phyloP scores from a whole-genome alignment of 2,329 filamentous ascomycete species.

The Alternaria ethzedia region DNA sequence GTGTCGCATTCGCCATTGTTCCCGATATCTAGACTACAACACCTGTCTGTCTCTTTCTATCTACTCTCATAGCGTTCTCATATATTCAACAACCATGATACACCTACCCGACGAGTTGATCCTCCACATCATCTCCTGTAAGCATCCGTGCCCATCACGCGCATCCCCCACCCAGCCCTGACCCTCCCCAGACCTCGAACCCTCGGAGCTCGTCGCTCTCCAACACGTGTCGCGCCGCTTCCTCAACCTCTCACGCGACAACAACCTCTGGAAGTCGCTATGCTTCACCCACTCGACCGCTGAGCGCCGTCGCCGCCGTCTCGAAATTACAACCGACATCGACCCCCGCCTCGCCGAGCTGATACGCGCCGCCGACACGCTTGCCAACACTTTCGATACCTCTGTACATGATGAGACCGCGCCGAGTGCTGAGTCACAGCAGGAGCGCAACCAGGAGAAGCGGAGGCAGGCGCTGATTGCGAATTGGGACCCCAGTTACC shows the following conservation, averaged over 20 bases:
- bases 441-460: constrained; percentile 36
- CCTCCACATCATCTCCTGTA: constrained; percentile 53
- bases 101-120: constrained; percentile 50
- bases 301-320: constrained; percentile 63
- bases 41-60: too few species aligned
- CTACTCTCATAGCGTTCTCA: too few species aligned
- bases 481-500: constrained; percentile 83
- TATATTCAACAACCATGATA: too few species aligned
- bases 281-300: constrained; percentile 75
- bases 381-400: constrained; percentile 32
- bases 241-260: constrained; percentile 72
- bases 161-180: constrained; percentile 19
- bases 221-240: constrained; percentile 74
- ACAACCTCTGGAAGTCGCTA: constrained; percentile 75
- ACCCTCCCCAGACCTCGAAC: constrained; percentile 59
- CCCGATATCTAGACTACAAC: not conserved
- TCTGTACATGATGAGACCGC: constrained; percentile 32
- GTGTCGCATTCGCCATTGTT: constrained; percentile 18
- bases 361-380: constrained; percentile 50
- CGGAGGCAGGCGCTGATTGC: constrained; percentile 67
- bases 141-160: constrained; percentile 18
- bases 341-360: constrained; percentile 54
- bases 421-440: constrained; percentile 41
- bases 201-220: constrained; percentile 68
- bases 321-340: constrained; percentile 35